Conservation (phyloP, 75 land plant genomes). For the Selaginella tamariscina region DNA sequence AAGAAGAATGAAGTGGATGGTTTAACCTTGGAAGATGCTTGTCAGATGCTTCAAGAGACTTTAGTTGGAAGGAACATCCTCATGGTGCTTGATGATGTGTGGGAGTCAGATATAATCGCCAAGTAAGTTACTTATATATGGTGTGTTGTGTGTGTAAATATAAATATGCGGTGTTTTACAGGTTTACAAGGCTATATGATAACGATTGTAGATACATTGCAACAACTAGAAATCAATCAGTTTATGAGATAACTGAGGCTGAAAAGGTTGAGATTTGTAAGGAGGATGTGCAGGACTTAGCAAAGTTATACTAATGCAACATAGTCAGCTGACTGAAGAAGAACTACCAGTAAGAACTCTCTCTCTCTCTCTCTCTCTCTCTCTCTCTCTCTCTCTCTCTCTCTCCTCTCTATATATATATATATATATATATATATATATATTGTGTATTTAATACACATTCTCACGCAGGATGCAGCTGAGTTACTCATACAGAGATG, state of each 20-base stretch:
- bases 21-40: constrained; percentile 29
- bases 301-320: neutral
- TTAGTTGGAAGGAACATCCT: constrained; percentile 7
- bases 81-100: constrained; percentile 1
- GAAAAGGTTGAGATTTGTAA: neutral
- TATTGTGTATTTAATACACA: neutral
- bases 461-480: constrained; percentile 15
- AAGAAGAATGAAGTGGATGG: constrained; percentile 21
- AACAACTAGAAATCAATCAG: neutral
- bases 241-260: constrained; percentile 2
- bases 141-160: no score
- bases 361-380: neutral
- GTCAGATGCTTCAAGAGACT: constrained; percentile 13
- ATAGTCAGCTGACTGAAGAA: neutral
- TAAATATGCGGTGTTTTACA: no score
- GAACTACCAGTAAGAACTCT: neutral
- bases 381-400: neutral
- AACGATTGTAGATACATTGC: neutral
- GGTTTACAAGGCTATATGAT: constrained; percentile 7
- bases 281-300: constrained; percentile 6
- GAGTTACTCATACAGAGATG: constrained; percentile 36
- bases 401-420: neutral
- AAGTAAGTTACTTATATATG: no score
- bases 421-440: neutral
- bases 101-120: constrained; percentile 8